phyloP scores from a whole-genome alignment of 805 yeast species.

The Sugiyamaella chiloensis region DNA sequence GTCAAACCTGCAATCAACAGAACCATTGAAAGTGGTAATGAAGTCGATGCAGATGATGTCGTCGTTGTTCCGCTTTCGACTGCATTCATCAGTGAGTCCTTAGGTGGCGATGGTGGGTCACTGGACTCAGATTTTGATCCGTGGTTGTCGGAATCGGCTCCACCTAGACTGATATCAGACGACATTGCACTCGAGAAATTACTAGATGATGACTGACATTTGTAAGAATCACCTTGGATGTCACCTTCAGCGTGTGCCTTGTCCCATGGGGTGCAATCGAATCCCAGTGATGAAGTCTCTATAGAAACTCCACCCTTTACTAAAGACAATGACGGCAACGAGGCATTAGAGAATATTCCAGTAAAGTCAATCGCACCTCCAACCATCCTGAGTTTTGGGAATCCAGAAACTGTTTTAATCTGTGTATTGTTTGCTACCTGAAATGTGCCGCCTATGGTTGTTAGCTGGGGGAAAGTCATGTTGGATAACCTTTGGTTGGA shows the following conservation, averaged over 20 bases:
- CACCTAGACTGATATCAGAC: neutral
- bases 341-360: slow-evolving; percentile 80
- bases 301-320: slow-evolving; percentile 92
- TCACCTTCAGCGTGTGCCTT: slow-evolving; percentile 69
- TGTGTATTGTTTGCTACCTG: slow-evolving; percentile 79
- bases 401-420: slow-evolving; percentile 63
- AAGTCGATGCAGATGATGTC: too few relatives aligned
- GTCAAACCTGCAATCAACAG: too few relatives aligned
- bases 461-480: slow-evolving; percentile 66
- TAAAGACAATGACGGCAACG: slow-evolving; percentile 66
- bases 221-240: slow-evolving; percentile 85
- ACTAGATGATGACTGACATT: slow-evolving; percentile 28
- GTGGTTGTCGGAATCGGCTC: neutral
- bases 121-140: neutral
- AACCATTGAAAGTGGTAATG: too few relatives aligned
- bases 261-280: slow-evolving; percentile 78
- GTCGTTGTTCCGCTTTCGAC: too few relatives aligned
- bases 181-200: neutral
- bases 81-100: too few relatives aligned
- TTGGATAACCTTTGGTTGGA: slow-evolving; percentile 70
- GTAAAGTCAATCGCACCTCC: slow-evolving; percentile 83
- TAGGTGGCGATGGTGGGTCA: too few relatives aligned
- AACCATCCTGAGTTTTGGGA: slow-evolving; percentile 67
- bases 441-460: slow-evolving; percentile 89
- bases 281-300: slow-evolving; percentile 64